Conservation (phyloP, 768 basidiomycete genomes). For the Krasilnikovozyma curviuscula region DNA sequence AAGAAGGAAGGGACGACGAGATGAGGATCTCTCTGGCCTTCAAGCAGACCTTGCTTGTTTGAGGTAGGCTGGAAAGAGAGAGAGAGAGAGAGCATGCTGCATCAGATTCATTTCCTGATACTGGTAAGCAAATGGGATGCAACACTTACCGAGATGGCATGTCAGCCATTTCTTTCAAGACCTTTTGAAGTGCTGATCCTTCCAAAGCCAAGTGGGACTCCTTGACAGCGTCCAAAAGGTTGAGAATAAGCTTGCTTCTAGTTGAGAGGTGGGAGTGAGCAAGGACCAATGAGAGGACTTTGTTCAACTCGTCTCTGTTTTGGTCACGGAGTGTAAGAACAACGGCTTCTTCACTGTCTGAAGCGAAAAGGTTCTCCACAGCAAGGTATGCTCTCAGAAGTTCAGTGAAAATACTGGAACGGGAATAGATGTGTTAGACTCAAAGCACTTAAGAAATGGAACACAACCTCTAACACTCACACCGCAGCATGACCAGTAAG, state of each 20-base stretch:
- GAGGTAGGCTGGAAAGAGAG: neutral
- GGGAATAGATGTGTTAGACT: neutral
- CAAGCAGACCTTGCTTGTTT: constrained; percentile 67
- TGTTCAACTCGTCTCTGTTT: constrained; percentile 77
- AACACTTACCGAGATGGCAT: constrained; percentile 46
- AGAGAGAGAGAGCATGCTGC: neutral
- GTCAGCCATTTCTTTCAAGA: constrained; percentile 49
- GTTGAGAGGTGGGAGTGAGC: constrained; percentile 90
- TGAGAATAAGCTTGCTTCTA: constrained; percentile 72
- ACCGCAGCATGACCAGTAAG: constrained; percentile 50
- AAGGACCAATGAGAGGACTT: constrained; percentile 64
- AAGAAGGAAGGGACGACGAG: constrained; percentile 86
- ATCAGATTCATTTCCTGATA: neutral
- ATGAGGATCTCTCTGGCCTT: constrained; percentile 97
- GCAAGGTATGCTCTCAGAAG: constrained; percentile 8
- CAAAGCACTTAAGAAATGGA: too few relatives aligned
- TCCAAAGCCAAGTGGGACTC: constrained; percentile 58
- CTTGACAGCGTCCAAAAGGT: constrained; percentile 79
- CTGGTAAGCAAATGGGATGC: neutral
- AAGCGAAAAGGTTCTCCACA: constrained; percentile 10
- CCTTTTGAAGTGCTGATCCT: constrained; percentile 42
- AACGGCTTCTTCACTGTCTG: constrained; percentile 10
- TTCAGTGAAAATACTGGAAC: constrained; percentile 2
- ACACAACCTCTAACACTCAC: neutral
- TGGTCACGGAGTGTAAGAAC: constrained; percentile 49